Evolutionary conservation across 306 rosid species (phyloP), one percentile per base, ranked within the genome.

Genomic region (Castanospermum australe): DNA sequence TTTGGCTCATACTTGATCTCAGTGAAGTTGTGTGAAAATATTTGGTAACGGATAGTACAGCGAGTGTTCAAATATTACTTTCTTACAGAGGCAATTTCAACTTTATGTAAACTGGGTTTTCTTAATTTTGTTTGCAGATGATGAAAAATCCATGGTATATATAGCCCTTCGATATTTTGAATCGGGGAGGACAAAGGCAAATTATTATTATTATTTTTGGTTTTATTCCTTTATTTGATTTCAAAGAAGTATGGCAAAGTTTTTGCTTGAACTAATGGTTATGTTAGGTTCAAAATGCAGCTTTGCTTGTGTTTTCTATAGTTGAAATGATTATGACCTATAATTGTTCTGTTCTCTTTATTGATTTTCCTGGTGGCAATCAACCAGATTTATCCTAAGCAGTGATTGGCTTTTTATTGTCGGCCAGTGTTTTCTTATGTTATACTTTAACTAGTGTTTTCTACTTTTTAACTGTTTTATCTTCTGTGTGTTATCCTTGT

Each of bases 401-500:
- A 33, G 64, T 62, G 73, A 42, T 67, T 28, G 60, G 65, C 79
- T 14, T 69, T 72, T 74, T 50, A 42, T 61, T 77, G 63, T 59
- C 57, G 84, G 52, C 74, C 68, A 42, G 55, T 75, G 52, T 38
- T 71, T 67, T 36, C 12, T 71, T 67, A 55, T 20, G 44, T 75
- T 67, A 47, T 73, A 59, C 84, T 78, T 78, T 67, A 76, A 48
- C 45, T 21, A 67, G 62, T 79, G 47, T 30, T 67, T 44, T 45
- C 77, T 64, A 73, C 83, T 57, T 73, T 72, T 22, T 64, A 25
- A 25, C 61, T 28, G 1, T 47, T 59, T 30, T 13, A n/a, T n/a
- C n/a, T 13, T 51, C 20, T 61, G 15, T 64, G 24, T 20, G 81
- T 50, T 84, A 71, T 81, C 80, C 87, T 72, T 88, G 33, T 65